phyloP scores from a whole-genome alignment of 345 rosid genomes.

The Bruguiera parviflora region DNA sequence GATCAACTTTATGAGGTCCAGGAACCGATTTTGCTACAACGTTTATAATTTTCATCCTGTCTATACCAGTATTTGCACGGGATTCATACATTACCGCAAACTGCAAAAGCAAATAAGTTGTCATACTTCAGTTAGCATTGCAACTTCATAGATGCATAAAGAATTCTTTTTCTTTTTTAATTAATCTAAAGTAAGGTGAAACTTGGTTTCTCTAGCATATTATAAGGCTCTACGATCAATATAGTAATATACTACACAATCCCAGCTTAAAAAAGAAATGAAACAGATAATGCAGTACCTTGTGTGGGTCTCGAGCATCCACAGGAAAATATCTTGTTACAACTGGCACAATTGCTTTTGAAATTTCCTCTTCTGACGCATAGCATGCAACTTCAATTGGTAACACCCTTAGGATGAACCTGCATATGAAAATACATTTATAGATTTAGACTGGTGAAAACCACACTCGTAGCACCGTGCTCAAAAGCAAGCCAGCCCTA shows the following conservation, averaged over 20 bases:
- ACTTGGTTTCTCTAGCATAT: too few species aligned
- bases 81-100: conserved; percentile 90
- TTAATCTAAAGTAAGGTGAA: too few species aligned
- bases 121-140: too few species aligned
- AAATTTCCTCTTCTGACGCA: conserved; percentile 91
- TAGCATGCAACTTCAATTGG: conserved; percentile 93
- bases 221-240: too few species aligned
- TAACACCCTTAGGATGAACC: conserved; percentile 84
- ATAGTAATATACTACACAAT: too few species aligned
- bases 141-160: too few species aligned
- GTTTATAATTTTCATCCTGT: conserved; percentile 86
- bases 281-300: conserved; percentile 38
- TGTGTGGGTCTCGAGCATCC: conserved; percentile 60
- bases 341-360: conserved; percentile 69
- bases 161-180: too few species aligned
- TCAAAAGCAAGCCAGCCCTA: neutral
- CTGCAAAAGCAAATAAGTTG: conserved; percentile 35
- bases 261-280: neutral
- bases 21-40: conserved; percentile 84
- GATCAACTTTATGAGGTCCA: conserved; percentile 89
- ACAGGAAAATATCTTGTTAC: conserved; percentile 68
- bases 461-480: too few species aligned
- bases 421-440: conserved; percentile 10
- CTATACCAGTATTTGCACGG: conserved; percentile 88
- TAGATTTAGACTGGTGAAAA: too few species aligned